Evolutionary conservation across 148 eudicot species (phyloP).

Genomic region (Gaultheria prostrata): DNA sequence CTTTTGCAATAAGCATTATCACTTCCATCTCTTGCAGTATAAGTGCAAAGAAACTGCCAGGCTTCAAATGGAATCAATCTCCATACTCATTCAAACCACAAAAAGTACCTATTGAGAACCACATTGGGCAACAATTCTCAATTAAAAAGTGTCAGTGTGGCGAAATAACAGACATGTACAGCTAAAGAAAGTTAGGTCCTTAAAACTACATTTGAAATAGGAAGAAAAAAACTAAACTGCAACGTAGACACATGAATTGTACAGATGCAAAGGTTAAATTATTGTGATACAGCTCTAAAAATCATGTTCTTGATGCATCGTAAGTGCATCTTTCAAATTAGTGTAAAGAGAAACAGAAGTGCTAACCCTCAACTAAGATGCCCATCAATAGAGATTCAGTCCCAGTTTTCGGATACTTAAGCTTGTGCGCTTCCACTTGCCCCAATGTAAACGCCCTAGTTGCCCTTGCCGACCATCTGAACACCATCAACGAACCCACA

Average conservation of each 20-base stretch:
- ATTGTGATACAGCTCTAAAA: neutral
- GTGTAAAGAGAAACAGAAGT: neutral
- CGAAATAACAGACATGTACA: neutral
- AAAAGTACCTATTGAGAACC: neutral
- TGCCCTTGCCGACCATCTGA: conserved; percentile 89
- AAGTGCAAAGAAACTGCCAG: neutral
- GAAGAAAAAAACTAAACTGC: neutral
- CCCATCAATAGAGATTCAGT: conserved; percentile 89
- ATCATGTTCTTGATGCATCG: neutral
- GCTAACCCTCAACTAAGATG: conserved; percentile 87
- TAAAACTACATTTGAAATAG: neutral
- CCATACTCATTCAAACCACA: neutral
- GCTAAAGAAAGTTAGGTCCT: neutral
- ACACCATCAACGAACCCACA: conserved; percentile 13
- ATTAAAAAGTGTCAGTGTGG: neutral
- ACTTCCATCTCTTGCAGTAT: neutral
- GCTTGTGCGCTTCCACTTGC: conserved; percentile 82
- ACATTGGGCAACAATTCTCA: neutral
- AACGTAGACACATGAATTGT: neutral
- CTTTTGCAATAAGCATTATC: neutral
- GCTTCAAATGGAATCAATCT: neutral
- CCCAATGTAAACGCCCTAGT: conserved; percentile 74
- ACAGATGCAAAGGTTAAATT: neutral
- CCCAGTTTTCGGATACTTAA: conserved; percentile 76
- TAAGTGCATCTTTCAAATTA: neutral